These are phyloP conservation scores for Coprinopsis marcescibilis DNA, from an alignment of 768 basidiomycete species.

Conservation along the genomic window DNA sequence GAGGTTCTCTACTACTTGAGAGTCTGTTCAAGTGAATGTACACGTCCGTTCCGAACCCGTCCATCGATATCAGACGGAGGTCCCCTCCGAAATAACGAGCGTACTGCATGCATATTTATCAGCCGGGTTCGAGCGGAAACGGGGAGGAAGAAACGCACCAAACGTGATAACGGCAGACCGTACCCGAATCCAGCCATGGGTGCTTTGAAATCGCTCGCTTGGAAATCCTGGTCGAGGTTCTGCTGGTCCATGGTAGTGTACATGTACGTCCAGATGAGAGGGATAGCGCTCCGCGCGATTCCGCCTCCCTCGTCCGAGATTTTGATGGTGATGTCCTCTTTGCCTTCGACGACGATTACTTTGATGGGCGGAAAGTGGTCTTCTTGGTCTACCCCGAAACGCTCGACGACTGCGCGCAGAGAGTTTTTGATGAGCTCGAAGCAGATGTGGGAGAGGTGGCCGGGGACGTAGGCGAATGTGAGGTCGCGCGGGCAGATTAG, in stretches of 20 bases:
- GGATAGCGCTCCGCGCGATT: conserved; percentile 82
- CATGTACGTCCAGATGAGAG: conserved; percentile 99
- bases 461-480: conserved; percentile 91
- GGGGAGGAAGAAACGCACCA: conserved; percentile 48
- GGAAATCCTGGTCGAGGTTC: conserved; percentile 71
- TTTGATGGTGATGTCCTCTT: conserved; percentile 98
- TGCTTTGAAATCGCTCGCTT: conserved; percentile 87
- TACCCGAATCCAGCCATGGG: conserved; percentile 98
- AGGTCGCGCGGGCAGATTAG: conserved; percentile 88
- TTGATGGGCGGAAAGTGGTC: conserved; percentile 84
- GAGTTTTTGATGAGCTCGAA: conserved; percentile 99
- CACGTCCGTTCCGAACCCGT: conserved; percentile 94
- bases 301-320: conserved; percentile 97
- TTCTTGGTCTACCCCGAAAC: conserved; percentile 78
- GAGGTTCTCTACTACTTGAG: conserved; percentile 75
- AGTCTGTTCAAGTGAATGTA: conserved; percentile 88
- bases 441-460: conserved; percentile 92
- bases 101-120: too few relatives aligned
- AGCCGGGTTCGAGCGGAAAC: conserved; percentile 1
- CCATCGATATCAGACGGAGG: conserved; percentile 92
- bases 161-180: conserved; percentile 83
- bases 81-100: conserved; percentile 95
- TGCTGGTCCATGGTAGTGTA: conserved; percentile 81
- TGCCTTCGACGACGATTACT: conserved; percentile 94
- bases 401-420: conserved; percentile 91